These are phyloP conservation scores for Tuber indicum DNA, from an alignment of 495 filamentous ascomycete species.

Conservation along the genomic window DNA sequence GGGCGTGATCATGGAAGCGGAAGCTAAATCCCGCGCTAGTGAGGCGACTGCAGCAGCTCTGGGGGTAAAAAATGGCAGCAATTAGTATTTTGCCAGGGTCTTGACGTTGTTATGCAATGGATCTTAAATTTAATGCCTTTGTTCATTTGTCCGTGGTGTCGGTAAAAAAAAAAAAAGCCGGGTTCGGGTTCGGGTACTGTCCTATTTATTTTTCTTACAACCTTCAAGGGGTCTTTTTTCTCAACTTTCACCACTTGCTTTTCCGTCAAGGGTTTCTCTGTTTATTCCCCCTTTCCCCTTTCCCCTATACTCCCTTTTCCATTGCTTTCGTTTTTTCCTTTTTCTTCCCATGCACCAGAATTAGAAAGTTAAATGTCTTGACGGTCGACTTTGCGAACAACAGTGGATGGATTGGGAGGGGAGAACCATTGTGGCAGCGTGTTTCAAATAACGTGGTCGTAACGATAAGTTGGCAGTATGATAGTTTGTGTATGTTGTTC, in stretches of 20 bases:
- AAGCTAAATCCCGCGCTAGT: slow-evolving; percentile 38
- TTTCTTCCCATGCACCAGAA: background rate
- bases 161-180: slow-evolving; percentile 12
- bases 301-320: background rate
- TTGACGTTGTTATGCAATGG: background rate
- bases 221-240: slow-evolving; percentile 7
- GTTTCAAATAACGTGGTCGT: background rate
- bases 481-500: background rate
- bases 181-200: slow-evolving; percentile 23
- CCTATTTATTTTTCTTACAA: slow-evolving; percentile 23
- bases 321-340: background rate
- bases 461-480: background rate
- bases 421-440: background rate
- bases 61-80: slow-evolving; percentile 20
- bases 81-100: background rate
- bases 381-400: background rate
- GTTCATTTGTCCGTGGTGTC: background rate
- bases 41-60: slow-evolving; percentile 35
- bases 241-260: background rate
- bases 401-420: background rate
- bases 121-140: slow-evolving; percentile 3
- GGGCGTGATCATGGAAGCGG: slow-evolving; percentile 51
- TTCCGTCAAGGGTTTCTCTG: background rate
- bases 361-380: slow-evolving; percentile 5
- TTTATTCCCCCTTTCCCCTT: slow-evolving; percentile 9